Percentiles rank a stretch among this genome's conserved stretches.
Evolutionary conservation across 495 filamentous ascomycete species (phyloP).

Genomic region (Podospora didyma): DNA sequence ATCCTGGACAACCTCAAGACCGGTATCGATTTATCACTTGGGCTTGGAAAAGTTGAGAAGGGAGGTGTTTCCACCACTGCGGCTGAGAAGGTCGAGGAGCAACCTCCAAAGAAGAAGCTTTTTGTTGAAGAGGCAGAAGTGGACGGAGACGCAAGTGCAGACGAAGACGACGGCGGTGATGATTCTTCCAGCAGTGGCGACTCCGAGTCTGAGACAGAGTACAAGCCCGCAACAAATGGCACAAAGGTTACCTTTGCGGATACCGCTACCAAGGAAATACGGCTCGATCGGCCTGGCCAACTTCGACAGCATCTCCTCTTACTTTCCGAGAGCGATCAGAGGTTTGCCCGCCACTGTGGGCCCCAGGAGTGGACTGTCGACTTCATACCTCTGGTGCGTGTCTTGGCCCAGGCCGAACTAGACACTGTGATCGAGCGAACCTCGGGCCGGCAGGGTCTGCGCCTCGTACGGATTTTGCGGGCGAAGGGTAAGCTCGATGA

Average conservation of each 20-base stretch:
- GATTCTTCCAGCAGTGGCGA: conserved; percentile 35
- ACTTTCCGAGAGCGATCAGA: conserved; percentile 65
- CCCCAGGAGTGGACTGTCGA: conserved; percentile 75
- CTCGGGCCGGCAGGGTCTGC: conserved; percentile 70
- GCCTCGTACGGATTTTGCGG: conserved; percentile 75
- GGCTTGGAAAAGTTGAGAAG: conserved; percentile 40
- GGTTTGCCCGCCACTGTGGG: conserved; percentile 61
- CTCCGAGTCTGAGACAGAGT: conserved; percentile 30
- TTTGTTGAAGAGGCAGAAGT: conserved; percentile 35
- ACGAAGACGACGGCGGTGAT: conserved; percentile 39
- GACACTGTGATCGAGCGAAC: conserved; percentile 71
- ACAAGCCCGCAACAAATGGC: conserved; percentile 22
- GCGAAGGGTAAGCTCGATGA: conserved; percentile 90
- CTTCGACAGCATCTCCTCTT: conserved; percentile 65
- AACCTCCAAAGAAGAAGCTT: conserved; percentile 39
- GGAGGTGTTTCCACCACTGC: conserved; percentile 36
- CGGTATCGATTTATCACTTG: conserved; percentile 38
- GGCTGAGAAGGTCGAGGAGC: conserved; percentile 37
- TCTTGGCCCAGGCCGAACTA: conserved; percentile 68
- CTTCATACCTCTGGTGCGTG: conserved; percentile 63
- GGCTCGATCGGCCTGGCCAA: conserved; percentile 58
- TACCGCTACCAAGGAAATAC: conserved; percentile 27
- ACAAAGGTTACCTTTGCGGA: conserved; percentile 32
- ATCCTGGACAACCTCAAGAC: conserved; percentile 40
- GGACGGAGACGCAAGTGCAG: conserved; percentile 27